Evolutionary conservation across 2,329 filamentous ascomycete genomes (phyloP).

Genomic region (Aschersonia sp.): DNA sequence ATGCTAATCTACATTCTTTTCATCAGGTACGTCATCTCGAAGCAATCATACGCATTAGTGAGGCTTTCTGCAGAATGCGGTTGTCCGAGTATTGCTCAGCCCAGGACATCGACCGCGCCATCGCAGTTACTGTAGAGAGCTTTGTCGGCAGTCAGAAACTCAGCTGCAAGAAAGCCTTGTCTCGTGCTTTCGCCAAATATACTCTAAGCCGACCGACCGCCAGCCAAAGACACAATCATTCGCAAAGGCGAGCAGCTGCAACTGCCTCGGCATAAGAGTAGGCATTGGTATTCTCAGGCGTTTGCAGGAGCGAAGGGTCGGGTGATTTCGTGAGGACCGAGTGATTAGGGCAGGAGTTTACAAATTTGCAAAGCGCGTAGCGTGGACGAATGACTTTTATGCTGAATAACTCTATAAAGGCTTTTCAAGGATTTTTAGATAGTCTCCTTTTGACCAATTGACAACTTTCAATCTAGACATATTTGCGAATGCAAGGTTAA

Average conservation of each 20-base stretch:
- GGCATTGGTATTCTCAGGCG: too few relatives aligned
- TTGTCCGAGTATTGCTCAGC: slow-evolving; percentile 88
- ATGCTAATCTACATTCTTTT: neutral
- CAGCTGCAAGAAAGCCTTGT: slow-evolving; percentile 91
- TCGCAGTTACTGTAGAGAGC: slow-evolving; percentile 89
- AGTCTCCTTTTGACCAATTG: too few relatives aligned
- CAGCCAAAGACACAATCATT: neutral
- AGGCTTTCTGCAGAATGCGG: slow-evolving; percentile 94
- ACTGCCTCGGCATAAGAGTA: neutral
- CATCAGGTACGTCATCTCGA: slow-evolving; percentile 87
- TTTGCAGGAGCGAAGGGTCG: too few relatives aligned
- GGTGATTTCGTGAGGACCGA: too few relatives aligned
- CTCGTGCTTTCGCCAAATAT: slow-evolving; percentile 93
- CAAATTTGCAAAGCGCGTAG: too few relatives aligned
- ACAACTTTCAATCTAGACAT: too few relatives aligned
- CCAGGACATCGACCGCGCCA: slow-evolving; percentile 89
- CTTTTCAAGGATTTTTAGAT: too few relatives aligned
- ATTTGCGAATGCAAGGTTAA: too few relatives aligned
- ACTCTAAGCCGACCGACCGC: slow-evolving; percentile 30
- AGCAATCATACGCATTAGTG: slow-evolving; percentile 90
- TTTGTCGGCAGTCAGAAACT: slow-evolving; percentile 96
- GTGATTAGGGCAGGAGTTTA: too few relatives aligned
- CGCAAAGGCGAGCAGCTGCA: slow-evolving; percentile 1
- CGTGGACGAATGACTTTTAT: too few relatives aligned
- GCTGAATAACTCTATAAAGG: too few relatives aligned